phyloP scores from a whole-genome alignment of 1,139 yeast genomes.

The Saccharomycopsis hybrid region DNA sequence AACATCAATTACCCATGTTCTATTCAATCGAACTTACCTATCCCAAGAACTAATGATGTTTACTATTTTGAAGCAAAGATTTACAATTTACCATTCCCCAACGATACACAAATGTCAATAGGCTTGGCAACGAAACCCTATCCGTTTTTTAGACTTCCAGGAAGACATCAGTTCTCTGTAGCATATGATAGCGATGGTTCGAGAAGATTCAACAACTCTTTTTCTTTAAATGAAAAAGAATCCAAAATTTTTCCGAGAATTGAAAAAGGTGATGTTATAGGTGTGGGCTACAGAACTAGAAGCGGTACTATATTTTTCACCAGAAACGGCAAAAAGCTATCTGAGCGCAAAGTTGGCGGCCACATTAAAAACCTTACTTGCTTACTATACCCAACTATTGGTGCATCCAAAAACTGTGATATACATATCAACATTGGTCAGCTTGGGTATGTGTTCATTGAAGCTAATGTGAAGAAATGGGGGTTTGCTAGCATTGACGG shows the following conservation, averaged over 20 bases:
- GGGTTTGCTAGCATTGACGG: constrained; percentile 80
- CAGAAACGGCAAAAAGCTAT: constrained; percentile 70
- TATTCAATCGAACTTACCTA: constrained; percentile 53
- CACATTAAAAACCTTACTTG: constrained; percentile 61
- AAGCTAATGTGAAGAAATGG: constrained; percentile 86
- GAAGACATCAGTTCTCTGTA: constrained; percentile 70
- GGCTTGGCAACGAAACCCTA: constrained; percentile 88
- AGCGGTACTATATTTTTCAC: constrained; percentile 77
- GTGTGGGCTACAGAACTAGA: constrained; percentile 71
- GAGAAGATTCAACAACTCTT: constrained; percentile 77
- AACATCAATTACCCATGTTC: constrained; percentile 30
- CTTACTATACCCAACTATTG: constrained; percentile 68
- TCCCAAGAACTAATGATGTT: constrained; percentile 46
- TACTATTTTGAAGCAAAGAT: constrained; percentile 68
- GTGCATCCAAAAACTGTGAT: constrained; percentile 49
- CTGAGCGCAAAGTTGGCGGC: constrained; percentile 61
- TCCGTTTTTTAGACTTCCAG: constrained; percentile 86
- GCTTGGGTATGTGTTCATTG: constrained; percentile 80
- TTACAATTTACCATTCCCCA: constrained; percentile 35
- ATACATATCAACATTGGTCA: constrained; percentile 79
- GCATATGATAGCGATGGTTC: constrained; percentile 86
- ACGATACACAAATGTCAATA: constrained; percentile 48
- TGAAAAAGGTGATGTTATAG: constrained; percentile 77
- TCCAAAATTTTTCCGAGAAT: constrained; percentile 57
- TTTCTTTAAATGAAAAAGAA: constrained; percentile 51